phyloP scores from a whole-genome alignment of 768 basidiomycete genomes.

The Pilatotrama ljubarskyi region DNA sequence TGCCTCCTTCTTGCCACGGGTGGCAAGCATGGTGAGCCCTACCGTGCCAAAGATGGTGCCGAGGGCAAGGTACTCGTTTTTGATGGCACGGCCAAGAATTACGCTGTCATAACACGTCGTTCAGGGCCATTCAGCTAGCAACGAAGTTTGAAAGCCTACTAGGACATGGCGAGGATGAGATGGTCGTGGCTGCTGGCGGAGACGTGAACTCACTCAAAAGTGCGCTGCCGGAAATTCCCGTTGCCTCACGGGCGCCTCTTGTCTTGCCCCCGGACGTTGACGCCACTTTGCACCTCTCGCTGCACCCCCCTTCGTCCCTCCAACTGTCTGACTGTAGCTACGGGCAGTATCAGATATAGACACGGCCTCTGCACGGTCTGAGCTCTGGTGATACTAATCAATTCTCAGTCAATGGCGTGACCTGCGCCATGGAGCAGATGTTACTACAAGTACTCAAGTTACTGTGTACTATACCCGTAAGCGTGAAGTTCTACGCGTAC shows the following conservation, averaged over 20 bases:
- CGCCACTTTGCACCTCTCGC: too few species aligned
- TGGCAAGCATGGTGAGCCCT: conserved; percentile 52
- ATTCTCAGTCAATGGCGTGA: too few species aligned
- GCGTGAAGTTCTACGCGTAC: too few species aligned
- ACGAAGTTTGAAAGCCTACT: conserved; percentile 33
- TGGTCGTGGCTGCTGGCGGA: conserved; percentile 23
- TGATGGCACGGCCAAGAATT: conserved; percentile 77
- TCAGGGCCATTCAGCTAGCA: background rate
- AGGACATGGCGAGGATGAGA: conserved; percentile 41
- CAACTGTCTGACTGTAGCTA: too few species aligned
- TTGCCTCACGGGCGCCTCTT: background rate
- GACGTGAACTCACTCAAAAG: conserved; percentile 12
- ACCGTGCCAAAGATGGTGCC: conserved; percentile 61
- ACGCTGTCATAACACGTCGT: conserved; percentile 43
- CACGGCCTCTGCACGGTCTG: too few species aligned
- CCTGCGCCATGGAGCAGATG: too few species aligned
- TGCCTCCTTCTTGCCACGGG: conserved; percentile 54
- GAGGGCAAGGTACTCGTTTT: conserved; percentile 79
- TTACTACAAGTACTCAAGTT: too few species aligned
- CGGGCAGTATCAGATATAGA: too few species aligned
- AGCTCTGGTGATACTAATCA: too few species aligned
- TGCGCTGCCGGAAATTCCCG: conserved; percentile 17
- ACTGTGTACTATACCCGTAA: too few species aligned
- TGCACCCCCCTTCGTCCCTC: too few species aligned
- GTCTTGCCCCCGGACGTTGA: too few species aligned